phyloP scores from a whole-genome alignment of 805 yeast species.

The Ogataea salicorniae region DNA sequence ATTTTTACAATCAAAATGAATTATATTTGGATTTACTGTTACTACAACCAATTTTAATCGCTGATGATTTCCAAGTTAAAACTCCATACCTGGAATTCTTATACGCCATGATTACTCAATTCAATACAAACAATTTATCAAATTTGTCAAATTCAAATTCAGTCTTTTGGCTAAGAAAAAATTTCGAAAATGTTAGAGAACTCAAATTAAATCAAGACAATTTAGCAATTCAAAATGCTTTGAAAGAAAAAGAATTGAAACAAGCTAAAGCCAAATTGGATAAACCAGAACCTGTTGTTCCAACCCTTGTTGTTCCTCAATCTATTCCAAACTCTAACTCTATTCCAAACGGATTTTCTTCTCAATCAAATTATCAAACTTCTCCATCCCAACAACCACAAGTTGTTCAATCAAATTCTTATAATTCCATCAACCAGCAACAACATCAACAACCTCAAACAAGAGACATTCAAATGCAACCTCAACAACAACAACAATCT shows the following conservation, averaged over 20 bases:
- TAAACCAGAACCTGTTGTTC: conserved; percentile 10
- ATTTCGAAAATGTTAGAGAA: conserved; percentile 24
- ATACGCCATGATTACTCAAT: conserved; percentile 72
- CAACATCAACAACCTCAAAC: neutral
- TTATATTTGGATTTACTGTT: conserved; percentile 70
- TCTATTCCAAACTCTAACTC: conserved; percentile 11
- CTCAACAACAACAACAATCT: conserved; percentile 6
- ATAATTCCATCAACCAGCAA: conserved; percentile 1
- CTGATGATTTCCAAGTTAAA: conserved; percentile 81
- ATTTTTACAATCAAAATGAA: conserved; percentile 52
- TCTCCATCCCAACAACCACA: conserved; percentile 15
- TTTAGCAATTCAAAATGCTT: conserved; percentile 21
- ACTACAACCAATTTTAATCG: conserved; percentile 80
- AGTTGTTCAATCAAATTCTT: conserved; percentile 1
- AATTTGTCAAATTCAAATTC: conserved; percentile 28
- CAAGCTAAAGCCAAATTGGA: conserved; percentile 22
- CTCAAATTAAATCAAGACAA: conserved; percentile 25
- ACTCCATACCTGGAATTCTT: conserved; percentile 89
- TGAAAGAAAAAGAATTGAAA: conserved; percentile 24
- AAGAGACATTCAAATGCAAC: conserved; percentile 5
- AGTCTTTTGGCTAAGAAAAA: conserved; percentile 30
- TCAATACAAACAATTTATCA: conserved; percentile 42
- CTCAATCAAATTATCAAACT: conserved; percentile 1
- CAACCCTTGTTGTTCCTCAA: conserved; percentile 1
- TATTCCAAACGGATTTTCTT: conserved; percentile 19